These are phyloP conservation scores for Talaromyces albobiverticillius DNA, from an alignment of 2,329 filamentous ascomycete genomes.

Conservation along the genomic window DNA sequence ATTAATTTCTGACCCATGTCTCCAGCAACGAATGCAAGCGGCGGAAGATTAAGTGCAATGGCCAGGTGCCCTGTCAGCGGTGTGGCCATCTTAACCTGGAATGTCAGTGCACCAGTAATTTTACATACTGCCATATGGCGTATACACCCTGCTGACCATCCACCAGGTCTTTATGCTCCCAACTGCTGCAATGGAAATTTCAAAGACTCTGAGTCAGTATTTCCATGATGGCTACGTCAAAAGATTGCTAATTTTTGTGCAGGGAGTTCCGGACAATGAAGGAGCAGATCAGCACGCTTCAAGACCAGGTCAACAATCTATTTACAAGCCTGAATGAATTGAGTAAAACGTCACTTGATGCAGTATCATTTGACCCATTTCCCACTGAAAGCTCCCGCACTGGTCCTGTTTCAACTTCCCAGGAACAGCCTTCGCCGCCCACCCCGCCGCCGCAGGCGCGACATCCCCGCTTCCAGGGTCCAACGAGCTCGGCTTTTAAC, in stretches of 20 bases:
- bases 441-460: slow-evolving; percentile 49
- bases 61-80: slow-evolving; percentile 62
- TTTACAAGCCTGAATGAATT: slow-evolving; percentile 69
- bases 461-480: slow-evolving; percentile 72
- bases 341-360: slow-evolving; percentile 43
- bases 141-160: not conserved
- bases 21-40: slow-evolving; percentile 62
- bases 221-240: not conserved
- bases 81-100: slow-evolving; percentile 64
- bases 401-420: slow-evolving; percentile 26
- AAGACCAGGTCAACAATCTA: slow-evolving; percentile 79
- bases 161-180: slow-evolving; percentile 58
- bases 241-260: not conserved
- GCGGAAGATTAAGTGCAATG: slow-evolving; percentile 68
- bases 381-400: slow-evolving; percentile 38
- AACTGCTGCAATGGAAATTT: slow-evolving; percentile 73
- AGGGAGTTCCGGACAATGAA: slow-evolving; percentile 81
- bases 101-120: slow-evolving; percentile 35
- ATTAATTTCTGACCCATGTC: not conserved
- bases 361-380: slow-evolving; percentile 32
- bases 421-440: slow-evolving; percentile 23
- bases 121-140: not conserved
- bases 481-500: slow-evolving; percentile 81
- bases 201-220: slow-evolving; percentile 73
- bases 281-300: slow-evolving; percentile 68